phyloP scores from a whole-genome alignment of 177 flowering plant genomes.

The Vitis hybrid region DNA sequence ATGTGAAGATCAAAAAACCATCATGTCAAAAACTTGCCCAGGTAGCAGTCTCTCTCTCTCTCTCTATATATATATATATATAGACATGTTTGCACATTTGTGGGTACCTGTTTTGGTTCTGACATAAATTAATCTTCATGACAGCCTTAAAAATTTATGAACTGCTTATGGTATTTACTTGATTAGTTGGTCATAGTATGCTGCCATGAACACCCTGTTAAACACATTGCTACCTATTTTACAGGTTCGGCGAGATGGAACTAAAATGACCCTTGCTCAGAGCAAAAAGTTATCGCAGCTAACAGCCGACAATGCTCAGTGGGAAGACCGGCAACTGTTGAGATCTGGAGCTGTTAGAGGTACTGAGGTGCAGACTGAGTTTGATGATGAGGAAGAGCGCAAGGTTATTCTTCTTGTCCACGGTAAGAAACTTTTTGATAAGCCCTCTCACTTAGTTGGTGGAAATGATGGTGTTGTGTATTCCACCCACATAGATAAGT shows the following conservation, averaged over 20 bases:
- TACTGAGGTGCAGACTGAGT: slow-evolving; percentile 94
- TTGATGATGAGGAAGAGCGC: slow-evolving; percentile 95
- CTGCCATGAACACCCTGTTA: not conserved
- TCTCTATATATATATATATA: too few relatives aligned
- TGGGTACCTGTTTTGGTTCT: not conserved
- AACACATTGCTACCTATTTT: not conserved
- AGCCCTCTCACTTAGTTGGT: slow-evolving; percentile 1
- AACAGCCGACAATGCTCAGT: slow-evolving; percentile 94
- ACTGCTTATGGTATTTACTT: not conserved
- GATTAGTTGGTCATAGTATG: not conserved
- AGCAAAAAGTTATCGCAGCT: slow-evolving; percentile 89
- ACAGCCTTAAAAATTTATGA: too few relatives aligned
- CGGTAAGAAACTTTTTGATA: slow-evolving; percentile 43
- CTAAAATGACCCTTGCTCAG: slow-evolving; percentile 87
- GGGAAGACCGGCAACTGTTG: slow-evolving; percentile 95
- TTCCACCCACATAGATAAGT: not conserved
- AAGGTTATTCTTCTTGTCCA: slow-evolving; percentile 97
- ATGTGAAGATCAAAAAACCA: too few relatives aligned
- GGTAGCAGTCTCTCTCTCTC: too few relatives aligned
- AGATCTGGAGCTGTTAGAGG: slow-evolving; percentile 99
- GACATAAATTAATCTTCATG: too few relatives aligned
- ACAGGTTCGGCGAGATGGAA: slow-evolving; percentile 88
- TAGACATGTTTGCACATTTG: not conserved
- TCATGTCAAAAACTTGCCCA: too few relatives aligned
- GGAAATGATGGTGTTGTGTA: not conserved